Conservation (phyloP, 495 filamentous ascomycete species). For the Chaetomium tenue region DNA sequence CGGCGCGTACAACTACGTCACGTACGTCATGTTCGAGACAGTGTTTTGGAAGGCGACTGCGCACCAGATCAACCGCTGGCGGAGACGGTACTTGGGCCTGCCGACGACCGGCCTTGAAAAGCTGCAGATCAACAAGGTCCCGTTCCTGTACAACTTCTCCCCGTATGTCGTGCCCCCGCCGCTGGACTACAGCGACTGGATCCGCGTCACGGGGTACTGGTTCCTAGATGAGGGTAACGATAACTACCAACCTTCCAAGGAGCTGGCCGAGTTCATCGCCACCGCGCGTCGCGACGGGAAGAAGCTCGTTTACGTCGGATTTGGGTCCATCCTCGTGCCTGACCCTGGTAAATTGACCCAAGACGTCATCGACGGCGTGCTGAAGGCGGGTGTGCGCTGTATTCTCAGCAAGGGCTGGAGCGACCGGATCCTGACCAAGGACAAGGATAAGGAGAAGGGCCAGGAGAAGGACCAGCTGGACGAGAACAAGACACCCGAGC, state of each 20-base stretch:
- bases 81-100: slow-evolving; percentile 73
- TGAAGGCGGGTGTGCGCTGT: slow-evolving; percentile 90
- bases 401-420: slow-evolving; percentile 99
- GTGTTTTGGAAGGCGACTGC: slow-evolving; percentile 95
- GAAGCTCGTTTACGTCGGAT: slow-evolving; percentile 95
- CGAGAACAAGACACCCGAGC: slow-evolving; percentile 53
- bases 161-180: slow-evolving; percentile 89
- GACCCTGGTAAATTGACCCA: slow-evolving; percentile 84
- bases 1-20: slow-evolving; percentile 89
- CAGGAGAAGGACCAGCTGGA: not conserved
- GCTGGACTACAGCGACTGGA: slow-evolving; percentile 96
- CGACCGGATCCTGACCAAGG: slow-evolving; percentile 57
- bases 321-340: slow-evolving; percentile 92
- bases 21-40: slow-evolving; percentile 95
- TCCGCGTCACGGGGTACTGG: slow-evolving; percentile 96
- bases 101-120: slow-evolving; percentile 83
- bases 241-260: slow-evolving; percentile 68
- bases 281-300: slow-evolving; percentile 77
- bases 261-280: slow-evolving; percentile 75
- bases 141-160: slow-evolving; percentile 96
- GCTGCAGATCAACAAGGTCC: slow-evolving; percentile 92
- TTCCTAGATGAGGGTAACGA: slow-evolving; percentile 80
- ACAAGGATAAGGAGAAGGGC: slow-evolving; percentile 38
- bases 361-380: slow-evolving; percentile 84
- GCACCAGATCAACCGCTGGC: slow-evolving; percentile 89